Conservation (phyloP, 192 early-diverging fungal species). For the Backusella liffmaniae region DNA sequence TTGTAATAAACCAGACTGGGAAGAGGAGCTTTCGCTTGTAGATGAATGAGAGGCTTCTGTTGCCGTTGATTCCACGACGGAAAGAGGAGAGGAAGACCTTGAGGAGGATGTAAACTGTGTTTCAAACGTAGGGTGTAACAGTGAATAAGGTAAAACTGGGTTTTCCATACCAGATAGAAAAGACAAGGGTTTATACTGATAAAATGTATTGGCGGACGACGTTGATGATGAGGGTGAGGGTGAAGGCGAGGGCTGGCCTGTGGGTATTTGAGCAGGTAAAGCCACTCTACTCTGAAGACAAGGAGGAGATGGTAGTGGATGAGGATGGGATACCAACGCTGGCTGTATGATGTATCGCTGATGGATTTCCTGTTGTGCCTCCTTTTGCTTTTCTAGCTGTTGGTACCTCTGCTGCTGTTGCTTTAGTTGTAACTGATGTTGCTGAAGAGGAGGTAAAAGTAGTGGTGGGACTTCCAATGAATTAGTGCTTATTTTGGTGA, state of each 20-base stretch:
- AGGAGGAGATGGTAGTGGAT: neutral
- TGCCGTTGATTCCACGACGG: neutral
- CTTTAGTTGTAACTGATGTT: neutral
- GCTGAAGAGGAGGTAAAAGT: neutral
- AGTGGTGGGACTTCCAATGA: neutral
- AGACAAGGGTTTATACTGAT: conserved; percentile 22
- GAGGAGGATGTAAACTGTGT: neutral
- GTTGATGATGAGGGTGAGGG: neutral
- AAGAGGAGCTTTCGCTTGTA: neutral
- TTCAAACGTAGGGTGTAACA: conserved; percentile 12
- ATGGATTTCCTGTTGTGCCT: neutral
- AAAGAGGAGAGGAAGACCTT: neutral
- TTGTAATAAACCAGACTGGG: conserved; percentile 12
- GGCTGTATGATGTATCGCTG: conserved; percentile 2
- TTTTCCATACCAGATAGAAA: neutral
- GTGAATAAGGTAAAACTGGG: conserved; percentile 15
- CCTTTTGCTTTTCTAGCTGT: neutral
- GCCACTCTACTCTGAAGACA: neutral
- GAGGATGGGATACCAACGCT: neutral
- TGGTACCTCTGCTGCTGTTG: neutral
- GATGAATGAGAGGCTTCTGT: neutral
- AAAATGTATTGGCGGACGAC: conserved; percentile 6
- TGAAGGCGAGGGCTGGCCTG: neutral
- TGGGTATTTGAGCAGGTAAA: neutral
- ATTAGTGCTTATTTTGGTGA: neutral